Conservation (phyloP, 345 rosid genomes). For the Ceriops tagal region DNA sequence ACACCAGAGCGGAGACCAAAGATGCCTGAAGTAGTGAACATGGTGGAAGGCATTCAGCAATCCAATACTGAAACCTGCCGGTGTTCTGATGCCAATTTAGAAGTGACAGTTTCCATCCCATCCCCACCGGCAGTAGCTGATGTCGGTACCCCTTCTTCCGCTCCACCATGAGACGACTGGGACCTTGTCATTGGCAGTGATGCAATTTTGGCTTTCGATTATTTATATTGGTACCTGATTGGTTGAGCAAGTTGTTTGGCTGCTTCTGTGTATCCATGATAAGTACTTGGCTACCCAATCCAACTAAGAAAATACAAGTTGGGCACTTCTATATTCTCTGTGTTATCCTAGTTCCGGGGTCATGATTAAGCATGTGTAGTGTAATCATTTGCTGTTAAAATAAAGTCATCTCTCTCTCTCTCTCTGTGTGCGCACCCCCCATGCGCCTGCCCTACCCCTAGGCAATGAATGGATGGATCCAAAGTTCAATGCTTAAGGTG, state of each 20-base stretch:
- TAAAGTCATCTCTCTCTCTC: not conserved
- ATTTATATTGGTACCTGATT: constrained; percentile 1
- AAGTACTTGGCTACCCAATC: not conserved
- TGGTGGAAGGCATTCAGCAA: constrained; percentile 26
- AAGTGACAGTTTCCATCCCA: constrained; percentile 9
- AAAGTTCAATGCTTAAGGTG: no score
- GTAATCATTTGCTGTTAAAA: not conserved
- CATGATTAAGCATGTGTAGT: constrained; percentile 11
- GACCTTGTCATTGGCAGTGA: constrained; percentile 2
- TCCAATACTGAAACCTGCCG: not conserved
- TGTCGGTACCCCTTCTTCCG: constrained; percentile 2
- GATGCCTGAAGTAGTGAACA: constrained; percentile 25
- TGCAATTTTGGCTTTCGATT: not conserved
- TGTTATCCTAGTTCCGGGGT: constrained; percentile 2
- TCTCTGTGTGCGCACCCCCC: not conserved
- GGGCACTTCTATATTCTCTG: constrained; percentile 7
- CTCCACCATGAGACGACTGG: constrained; percentile 2
- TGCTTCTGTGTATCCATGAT: constrained; percentile 4
- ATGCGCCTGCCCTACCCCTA: no score
- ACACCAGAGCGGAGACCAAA: constrained; percentile 31
- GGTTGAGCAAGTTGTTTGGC: constrained; percentile 11
- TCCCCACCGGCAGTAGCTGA: constrained; percentile 1
- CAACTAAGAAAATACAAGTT: constrained; percentile 16
- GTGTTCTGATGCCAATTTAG: constrained; percentile 10
- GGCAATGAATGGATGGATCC: no score